Evolutionary conservation across 106 monocot genomes (phyloP).

Genomic region (Apostasia shenzhenica): DNA sequence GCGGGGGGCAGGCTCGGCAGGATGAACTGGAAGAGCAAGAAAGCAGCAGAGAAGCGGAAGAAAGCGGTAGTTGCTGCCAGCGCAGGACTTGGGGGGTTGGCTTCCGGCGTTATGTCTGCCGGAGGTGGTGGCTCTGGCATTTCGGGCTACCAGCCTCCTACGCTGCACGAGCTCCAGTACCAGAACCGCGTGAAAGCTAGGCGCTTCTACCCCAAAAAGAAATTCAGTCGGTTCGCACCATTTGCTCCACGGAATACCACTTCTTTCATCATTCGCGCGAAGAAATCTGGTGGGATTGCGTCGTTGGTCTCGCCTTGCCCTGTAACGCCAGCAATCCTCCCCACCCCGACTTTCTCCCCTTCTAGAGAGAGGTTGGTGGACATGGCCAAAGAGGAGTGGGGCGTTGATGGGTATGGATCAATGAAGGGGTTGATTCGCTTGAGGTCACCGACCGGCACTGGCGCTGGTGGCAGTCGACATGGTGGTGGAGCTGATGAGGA

Average conservation of each 20-base stretch:
- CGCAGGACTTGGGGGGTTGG: neutral
- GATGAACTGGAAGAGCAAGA: slow-evolving; percentile 60
- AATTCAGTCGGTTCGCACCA: slow-evolving; percentile 50
- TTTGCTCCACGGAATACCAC: slow-evolving; percentile 89
- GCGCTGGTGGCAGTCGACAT: neutral
- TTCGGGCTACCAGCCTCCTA: slow-evolving; percentile 53
- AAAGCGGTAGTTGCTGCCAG: slow-evolving; percentile 10
- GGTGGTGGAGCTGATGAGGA: slow-evolving; percentile 24
- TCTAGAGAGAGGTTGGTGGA: slow-evolving; percentile 82
- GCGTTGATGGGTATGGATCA: slow-evolving; percentile 93
- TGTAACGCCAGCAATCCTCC: slow-evolving; percentile 89
- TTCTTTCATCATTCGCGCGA: slow-evolving; percentile 92
- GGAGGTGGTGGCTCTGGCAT: slow-evolving; percentile 1
- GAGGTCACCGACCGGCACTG: slow-evolving; percentile 25
- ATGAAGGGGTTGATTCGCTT: slow-evolving; percentile 94
- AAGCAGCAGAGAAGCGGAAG: slow-evolving; percentile 44
- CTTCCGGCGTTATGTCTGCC: neutral
- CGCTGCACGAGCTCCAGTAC: slow-evolving; percentile 68
- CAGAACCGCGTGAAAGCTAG: slow-evolving; percentile 82
- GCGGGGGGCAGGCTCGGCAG: slow-evolving; percentile 17
- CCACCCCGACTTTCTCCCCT: slow-evolving; percentile 84
- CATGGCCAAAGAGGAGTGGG: slow-evolving; percentile 99
- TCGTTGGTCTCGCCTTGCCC: slow-evolving; percentile 86
- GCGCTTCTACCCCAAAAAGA: slow-evolving; percentile 87
- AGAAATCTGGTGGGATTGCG: slow-evolving; percentile 87